phyloP scores from a whole-genome alignment of 2,329 filamentous ascomycete species.

The Mycogone perniciosa region DNA sequence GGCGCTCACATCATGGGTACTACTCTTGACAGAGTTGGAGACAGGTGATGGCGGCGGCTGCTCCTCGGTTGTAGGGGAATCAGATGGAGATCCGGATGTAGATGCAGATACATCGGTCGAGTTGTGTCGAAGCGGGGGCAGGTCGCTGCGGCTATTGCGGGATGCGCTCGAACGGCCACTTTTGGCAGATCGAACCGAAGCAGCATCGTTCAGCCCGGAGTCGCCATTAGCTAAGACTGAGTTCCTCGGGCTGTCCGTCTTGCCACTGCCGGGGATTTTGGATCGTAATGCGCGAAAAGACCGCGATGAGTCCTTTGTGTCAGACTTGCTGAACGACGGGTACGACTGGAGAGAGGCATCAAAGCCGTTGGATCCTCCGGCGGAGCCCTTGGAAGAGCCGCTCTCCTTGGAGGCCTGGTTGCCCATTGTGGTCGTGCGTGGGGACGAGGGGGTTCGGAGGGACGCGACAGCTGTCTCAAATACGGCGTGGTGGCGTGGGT shows the following conservation, averaged over 20 bases:
- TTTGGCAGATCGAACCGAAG: slow-evolving; percentile 65
- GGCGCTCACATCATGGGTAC: slow-evolving; percentile 68
- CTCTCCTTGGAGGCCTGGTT: slow-evolving; percentile 64
- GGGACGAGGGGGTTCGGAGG: slow-evolving; percentile 9
- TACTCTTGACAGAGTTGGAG: slow-evolving; percentile 65
- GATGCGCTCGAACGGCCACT: slow-evolving; percentile 49
- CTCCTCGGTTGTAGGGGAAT: slow-evolving; percentile 44
- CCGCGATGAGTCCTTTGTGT: slow-evolving; percentile 86
- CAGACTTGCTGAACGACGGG: slow-evolving; percentile 84
- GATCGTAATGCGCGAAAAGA: slow-evolving; percentile 81
- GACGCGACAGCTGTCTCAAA: slow-evolving; percentile 23
- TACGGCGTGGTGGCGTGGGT: slow-evolving; percentile 22
- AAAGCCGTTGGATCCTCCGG: slow-evolving; percentile 10
- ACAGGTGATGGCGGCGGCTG: slow-evolving; percentile 79
- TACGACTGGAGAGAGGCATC: slow-evolving; percentile 64
- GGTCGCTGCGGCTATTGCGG: slow-evolving; percentile 40
- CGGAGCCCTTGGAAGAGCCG: slow-evolving; percentile 44
- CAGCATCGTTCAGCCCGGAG: slow-evolving; percentile 56
- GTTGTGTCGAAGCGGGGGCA: slow-evolving; percentile 34
- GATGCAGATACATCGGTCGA: slow-evolving; percentile 34
- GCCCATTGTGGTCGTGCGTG: slow-evolving; percentile 50
- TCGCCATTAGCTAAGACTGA: slow-evolving; percentile 65
- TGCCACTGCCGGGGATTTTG: slow-evolving; percentile 73
- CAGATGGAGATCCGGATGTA: slow-evolving; percentile 14
- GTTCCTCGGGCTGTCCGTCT: slow-evolving; percentile 72